phyloP scores from a whole-genome alignment of 177 flowering plant genomes.

The Vitis hybrid region DNA sequence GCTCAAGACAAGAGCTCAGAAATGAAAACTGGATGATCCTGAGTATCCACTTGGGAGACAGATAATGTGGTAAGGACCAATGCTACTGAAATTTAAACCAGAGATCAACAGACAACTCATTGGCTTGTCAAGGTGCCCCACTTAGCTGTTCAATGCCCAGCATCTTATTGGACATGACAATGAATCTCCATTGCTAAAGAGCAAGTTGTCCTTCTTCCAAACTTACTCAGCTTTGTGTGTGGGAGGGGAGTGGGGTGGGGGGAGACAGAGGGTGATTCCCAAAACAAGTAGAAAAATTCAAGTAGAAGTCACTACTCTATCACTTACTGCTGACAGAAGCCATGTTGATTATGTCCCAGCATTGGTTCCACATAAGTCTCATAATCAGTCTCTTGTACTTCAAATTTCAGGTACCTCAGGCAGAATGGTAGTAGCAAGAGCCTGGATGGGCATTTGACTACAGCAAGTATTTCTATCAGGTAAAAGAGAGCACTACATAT shows the following conservation, averaged over 20 bases:
- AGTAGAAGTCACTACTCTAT: conserved; percentile 9
- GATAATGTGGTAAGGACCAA: conserved; percentile 8
- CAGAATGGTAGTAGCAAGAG: neutral
- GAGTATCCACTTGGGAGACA: conserved; percentile 20
- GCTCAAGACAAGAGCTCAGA: conserved; percentile 19
- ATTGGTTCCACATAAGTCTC: conserved; percentile 5
- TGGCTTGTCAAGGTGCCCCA: conserved; percentile 31
- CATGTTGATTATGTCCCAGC: conserved; percentile 10
- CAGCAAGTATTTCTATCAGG: conserved; percentile 2
- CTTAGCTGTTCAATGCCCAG: conserved; percentile 22
- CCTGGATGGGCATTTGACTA: too few species aligned
- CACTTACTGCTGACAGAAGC: conserved; percentile 6
- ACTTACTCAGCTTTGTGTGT: neutral
- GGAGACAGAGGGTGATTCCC: neutral
- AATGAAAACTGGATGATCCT: conserved; percentile 25
- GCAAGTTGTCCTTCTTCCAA: conserved; percentile 8
- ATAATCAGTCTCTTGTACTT: conserved; percentile 13
- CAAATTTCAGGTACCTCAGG: conserved; percentile 1
- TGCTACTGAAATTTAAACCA: conserved; percentile 24
- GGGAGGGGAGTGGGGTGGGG: neutral
- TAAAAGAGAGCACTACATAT: neutral
- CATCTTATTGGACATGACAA: conserved; percentile 20
- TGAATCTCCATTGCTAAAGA: conserved; percentile 13
- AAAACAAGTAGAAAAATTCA: conserved; percentile 9
- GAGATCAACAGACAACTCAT: conserved; percentile 30